Evolutionary conservation across 371 early-diverging fungal genomes (phyloP), one percentile per base, ranked within the genome.

Genomic region (Basidiobolus meristosporus): DNA sequence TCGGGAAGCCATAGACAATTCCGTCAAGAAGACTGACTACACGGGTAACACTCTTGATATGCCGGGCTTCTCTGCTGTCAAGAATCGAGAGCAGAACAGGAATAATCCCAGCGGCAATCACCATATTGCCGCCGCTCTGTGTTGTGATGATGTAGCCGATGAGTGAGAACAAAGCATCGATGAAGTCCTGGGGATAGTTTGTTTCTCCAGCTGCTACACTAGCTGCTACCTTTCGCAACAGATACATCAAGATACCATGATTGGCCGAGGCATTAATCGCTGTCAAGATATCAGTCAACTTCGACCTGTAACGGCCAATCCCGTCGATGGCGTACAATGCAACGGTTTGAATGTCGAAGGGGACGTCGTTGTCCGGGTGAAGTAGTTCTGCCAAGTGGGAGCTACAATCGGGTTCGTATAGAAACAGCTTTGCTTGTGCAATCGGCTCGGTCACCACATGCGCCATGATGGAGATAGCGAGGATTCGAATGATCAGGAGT

Each of bases 181-280:
- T 52, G 50, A 79, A 90, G 22, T 83, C 79, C 44, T 70, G 73
- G 4, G 78, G 58, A 40, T 59, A 76, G 7, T 44, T 60, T 19
- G 51, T 59, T 48, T n/a, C n/a, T 23, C 20, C 12, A 43, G n/a
- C 36, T 19, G 14, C 20, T 17, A 44, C 23, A 16, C 20, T 29
- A 36, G 22, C 29, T 21, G n/a, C 29, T 16, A 19, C n/a, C 34
- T 39, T 45, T 55, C 60, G 47, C 39, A 87, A 43, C 4, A 83
- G 66, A 44, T 72, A 78, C 60, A 95, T 68, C 15, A 95, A 57
- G 7, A 77, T 62, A 10, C 97, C 97, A 50, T 95, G 92, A 48
- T 89, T 92, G 1, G 89, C 89, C 1, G 86, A 81, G 0, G 88
- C 89, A 47, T 90, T 90, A 38, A 92, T 55, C 0, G 90, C 84